Evolutionary conservation across 2,329 filamentous ascomycete species (phyloP).

Genomic region (Penicillium sp.): DNA sequence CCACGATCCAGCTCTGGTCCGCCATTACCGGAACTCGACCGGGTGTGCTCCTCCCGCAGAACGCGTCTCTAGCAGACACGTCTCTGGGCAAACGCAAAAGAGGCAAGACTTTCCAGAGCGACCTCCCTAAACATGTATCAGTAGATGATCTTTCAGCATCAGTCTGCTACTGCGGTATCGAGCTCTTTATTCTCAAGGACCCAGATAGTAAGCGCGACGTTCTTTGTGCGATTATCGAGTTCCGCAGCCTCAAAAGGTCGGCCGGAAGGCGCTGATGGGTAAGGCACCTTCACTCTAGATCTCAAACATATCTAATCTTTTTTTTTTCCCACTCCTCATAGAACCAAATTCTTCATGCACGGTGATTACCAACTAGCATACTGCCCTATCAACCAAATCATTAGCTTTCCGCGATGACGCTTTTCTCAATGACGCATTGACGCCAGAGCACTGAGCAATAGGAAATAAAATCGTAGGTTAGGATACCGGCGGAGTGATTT

Average conservation of each 20-base stretch:
- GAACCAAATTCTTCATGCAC: constrained; percentile 37
- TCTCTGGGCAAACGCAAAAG: constrained; percentile 22
- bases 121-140: constrained; percentile 29
- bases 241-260: constrained; percentile 34
- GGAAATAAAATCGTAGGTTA: too few species aligned
- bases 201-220: constrained; percentile 29
- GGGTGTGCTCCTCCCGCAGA: too few species aligned
- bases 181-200: constrained; percentile 32
- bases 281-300: constrained; percentile 16
- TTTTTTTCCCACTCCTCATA: constrained; percentile 12
- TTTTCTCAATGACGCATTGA: constrained; percentile 32
- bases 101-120: constrained; percentile 23
- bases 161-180: constrained; percentile 32
- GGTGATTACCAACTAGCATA: constrained; percentile 35
- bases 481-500: too few species aligned
- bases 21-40: too few species aligned
- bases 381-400: constrained; percentile 31
- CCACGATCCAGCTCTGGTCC: too few species aligned
- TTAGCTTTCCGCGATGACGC: constrained; percentile 31
- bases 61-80: too few species aligned
- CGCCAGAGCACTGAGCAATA: constrained; percentile 8
- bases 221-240: constrained; percentile 34
- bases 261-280: constrained; percentile 32
- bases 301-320: constrained; percentile 1
- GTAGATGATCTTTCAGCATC: constrained; percentile 27